Evolutionary conservation across 1,139 yeast genomes (phyloP), one percentile per base, ranked within the genome.

Genomic region (Yamadazyma triangularis): DNA sequence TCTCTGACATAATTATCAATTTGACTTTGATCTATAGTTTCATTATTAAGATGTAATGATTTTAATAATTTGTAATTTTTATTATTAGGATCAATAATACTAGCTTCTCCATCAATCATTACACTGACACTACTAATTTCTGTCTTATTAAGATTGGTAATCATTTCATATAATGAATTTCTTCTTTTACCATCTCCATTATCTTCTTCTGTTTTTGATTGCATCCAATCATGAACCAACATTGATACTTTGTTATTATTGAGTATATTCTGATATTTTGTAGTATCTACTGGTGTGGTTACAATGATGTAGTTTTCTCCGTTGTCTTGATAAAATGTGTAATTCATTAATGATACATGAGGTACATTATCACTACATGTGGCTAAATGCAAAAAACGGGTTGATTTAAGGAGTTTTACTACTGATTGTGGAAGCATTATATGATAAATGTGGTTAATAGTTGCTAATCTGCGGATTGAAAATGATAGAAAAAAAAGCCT

Each of bases 331-430:
- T 58, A 73, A 27, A 77, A 85, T 4, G 91, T 79, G 53, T 84
- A 88, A 56, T 86, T 88, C 96, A 88, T 88, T 44, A 88, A 69
- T 9, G 91, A 74, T 2, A 87, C 94, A 44, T 88, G 93, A 6
- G 96, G 96, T 21, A 72, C 50, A 35, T 79, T 71, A 31, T 78
- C 61, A 29, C 69, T 59, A 36, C 84, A 74, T 2, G 96, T 88
- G 7, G 89, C 96, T 31, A 88, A 66, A 54, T 88, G 96, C 26
- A 88, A 74, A 53, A 79, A 80, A 39, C 80, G 69, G 12, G 84
- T 79, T 8, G 73, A 65, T 35, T 74, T 65, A 25, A 82, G 61
- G 23, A 81, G 57, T 8, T 60, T 59, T 25, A 68, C 53, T 10
- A 80, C 81, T n/a, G 73, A 64, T 4, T 66, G 70, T 9, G 89